Evolutionary conservation across 75 land plant species (phyloP).

Genomic region (Sequoia sempervirens): DNA sequence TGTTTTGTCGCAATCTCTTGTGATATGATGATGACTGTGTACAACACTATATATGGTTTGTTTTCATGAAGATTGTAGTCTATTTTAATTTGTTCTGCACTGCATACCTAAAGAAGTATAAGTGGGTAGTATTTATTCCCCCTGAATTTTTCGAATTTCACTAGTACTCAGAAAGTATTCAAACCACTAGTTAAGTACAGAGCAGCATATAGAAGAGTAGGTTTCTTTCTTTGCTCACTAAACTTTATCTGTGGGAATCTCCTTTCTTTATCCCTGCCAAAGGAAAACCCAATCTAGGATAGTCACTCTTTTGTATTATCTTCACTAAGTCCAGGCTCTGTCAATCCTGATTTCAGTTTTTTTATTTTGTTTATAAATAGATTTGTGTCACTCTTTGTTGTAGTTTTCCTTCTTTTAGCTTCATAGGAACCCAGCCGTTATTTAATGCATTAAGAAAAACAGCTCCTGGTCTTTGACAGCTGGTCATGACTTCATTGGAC

Average conservation of each 20-base stretch:
- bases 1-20: too few relatives aligned
- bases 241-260: background rate
- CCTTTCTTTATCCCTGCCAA: background rate
- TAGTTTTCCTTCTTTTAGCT: background rate
- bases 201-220: background rate
- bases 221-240: background rate
- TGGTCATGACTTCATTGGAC: background rate
- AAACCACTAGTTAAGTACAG: background rate
- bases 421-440: background rate
- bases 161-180: background rate
- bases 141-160: too few relatives aligned
- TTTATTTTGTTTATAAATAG: background rate
- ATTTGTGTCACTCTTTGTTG: background rate
- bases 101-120: too few relatives aligned
- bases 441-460: background rate
- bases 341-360: background rate
- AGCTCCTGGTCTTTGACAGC: background rate
- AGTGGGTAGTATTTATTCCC: too few relatives aligned
- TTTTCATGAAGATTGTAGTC: background rate
- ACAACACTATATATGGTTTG: background rate
- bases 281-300: background rate
- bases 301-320: background rate
- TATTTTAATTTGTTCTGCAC: too few relatives aligned
- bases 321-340: background rate
- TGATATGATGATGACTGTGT: background rate